Evolutionary conservation across 768 basidiomycete genomes (phyloP).

Genomic region (Cystobasidium tubakii): DNA sequence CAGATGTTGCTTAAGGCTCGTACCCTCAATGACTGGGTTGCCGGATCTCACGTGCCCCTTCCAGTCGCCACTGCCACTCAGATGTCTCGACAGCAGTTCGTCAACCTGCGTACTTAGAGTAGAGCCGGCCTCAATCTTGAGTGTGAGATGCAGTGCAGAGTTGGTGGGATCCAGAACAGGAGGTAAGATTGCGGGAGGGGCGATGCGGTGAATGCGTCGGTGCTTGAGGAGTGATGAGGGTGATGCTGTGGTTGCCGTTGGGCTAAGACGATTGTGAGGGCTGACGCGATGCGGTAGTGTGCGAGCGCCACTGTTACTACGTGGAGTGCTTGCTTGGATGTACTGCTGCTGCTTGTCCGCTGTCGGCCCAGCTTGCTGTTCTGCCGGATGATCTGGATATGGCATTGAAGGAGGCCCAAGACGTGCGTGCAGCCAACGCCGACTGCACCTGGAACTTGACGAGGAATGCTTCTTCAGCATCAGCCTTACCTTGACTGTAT

Average conservation of each 20-base stretch:
- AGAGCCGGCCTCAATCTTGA: conserved; percentile 10
- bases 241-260: neutral
- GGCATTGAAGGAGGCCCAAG: neutral
- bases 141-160: conserved; percentile 17
- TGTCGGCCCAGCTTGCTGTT: neutral
- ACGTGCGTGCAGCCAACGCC: neutral
- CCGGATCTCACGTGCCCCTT: neutral
- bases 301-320: neutral
- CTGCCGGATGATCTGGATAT: neutral
- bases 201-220: neutral
- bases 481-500: neutral
- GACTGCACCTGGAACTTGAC: neutral
- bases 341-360: neutral
- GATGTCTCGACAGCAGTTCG: conserved; percentile 10
- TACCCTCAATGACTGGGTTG: neutral
- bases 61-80: neutral
- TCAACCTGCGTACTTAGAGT: conserved; percentile 14
- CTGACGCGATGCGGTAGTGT: neutral
- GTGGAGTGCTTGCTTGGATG: neutral
- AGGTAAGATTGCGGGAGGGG: neutral
- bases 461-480: neutral
- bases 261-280: neutral
- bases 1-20: neutral
- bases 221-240: neutral
- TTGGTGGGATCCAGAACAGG: neutral